Conservation (phyloP, 73 alveolate genomes). For the Paramecium sonneborni region DNA sequence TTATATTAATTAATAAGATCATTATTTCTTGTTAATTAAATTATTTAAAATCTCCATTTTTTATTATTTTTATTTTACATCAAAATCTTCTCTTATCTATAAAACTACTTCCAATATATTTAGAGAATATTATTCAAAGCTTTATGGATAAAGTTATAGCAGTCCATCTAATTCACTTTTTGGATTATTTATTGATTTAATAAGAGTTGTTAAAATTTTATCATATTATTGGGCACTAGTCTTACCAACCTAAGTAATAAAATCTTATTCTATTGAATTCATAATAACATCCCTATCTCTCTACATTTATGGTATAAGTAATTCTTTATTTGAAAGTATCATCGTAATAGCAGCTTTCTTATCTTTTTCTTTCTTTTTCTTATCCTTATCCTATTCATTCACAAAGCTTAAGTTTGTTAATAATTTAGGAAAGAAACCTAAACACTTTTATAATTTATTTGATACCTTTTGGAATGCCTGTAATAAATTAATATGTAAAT, state of each 20-base stretch:
- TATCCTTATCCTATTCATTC: not conserved
- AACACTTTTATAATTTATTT: not conserved
- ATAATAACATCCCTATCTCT: not conserved
- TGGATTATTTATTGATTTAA: not conserved
- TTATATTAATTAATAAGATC: not conserved
- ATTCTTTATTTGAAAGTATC: constrained; percentile 23
- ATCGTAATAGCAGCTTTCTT: not conserved
- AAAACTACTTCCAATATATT: constrained; percentile 4
- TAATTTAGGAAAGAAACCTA: constrained; percentile 31
- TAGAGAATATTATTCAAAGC: not conserved
- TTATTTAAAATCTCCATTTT: not conserved
- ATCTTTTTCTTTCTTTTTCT: constrained; percentile 41
- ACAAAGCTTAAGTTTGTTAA: not conserved
- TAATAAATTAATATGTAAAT: not conserved
- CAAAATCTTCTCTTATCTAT: constrained; percentile 42
- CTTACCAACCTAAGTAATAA: not conserved
- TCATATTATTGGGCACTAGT: not conserved
- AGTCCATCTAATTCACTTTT: not conserved
- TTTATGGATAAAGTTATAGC: not conserved
- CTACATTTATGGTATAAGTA: not conserved
- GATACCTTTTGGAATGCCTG: constrained; percentile 26
- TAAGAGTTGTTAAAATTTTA: not conserved
- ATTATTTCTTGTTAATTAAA: not conserved
- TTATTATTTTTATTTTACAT: not conserved
- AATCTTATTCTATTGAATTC: not conserved